Percentiles rank a stretch among this genome's conserved stretches.
Conservation (phyloP, 768 basidiomycete genomes). For the Russula sp. region DNA sequence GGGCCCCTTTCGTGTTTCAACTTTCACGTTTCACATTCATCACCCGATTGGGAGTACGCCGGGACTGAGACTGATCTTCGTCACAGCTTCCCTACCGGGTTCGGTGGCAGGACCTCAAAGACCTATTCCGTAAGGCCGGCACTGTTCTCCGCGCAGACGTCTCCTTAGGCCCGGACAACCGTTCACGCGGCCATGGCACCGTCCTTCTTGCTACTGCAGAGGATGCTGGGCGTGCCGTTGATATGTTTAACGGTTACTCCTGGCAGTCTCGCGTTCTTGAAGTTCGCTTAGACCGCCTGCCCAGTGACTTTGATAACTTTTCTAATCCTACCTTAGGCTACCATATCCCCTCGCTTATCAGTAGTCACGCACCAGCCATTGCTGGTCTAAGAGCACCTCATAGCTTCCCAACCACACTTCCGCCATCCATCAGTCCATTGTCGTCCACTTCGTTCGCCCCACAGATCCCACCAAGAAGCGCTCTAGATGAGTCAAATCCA, state of each 20-base stretch:
- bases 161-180: slow-evolving; percentile 72
- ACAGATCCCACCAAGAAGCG: slow-evolving; percentile 18
- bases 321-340: slow-evolving; percentile 18
- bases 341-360: slow-evolving; percentile 19
- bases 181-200: slow-evolving; percentile 91
- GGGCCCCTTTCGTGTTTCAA: not conserved
- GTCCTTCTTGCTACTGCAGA: slow-evolving; percentile 93
- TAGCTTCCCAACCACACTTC: slow-evolving; percentile 10
- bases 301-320: slow-evolving; percentile 36
- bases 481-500: slow-evolving; percentile 25
- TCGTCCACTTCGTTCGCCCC: slow-evolving; percentile 30
- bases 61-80: not conserved
- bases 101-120: slow-evolving; percentile 99
- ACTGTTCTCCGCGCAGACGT: slow-evolving; percentile 56
- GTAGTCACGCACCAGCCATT: slow-evolving; percentile 19
- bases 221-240: slow-evolving; percentile 91
- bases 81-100: slow-evolving; percentile 89
- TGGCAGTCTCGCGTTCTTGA: slow-evolving; percentile 94
- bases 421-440: slow-evolving; percentile 17
- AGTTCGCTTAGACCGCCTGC: slow-evolving; percentile 82
- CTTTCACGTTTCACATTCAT: slow-evolving; percentile 17
- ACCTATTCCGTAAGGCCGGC: slow-evolving; percentile 93
- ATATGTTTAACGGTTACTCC: slow-evolving; percentile 95
- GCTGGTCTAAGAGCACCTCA: slow-evolving; percentile 14
- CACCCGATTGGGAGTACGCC: not conserved